Base-by-base conservation (phyloP, 1,139 yeast genomes). In the Meyerozyma guilliermondii region DNA sequence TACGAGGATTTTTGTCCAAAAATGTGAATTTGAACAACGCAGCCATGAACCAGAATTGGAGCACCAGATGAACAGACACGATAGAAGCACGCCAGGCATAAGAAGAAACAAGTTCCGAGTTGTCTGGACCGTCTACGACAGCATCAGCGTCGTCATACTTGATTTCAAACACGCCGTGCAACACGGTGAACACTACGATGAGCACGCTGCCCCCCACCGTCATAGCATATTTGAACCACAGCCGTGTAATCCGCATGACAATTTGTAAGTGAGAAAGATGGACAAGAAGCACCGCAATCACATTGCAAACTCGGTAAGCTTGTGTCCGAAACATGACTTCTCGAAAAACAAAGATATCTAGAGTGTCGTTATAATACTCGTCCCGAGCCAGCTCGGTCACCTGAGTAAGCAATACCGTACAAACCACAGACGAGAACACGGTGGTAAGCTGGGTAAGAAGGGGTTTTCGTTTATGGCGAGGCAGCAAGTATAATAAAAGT, bases 391-490 rank as follows among this genome's bases (percentile, higher is more conserved):
- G 59, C 3, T 49, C 44, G 1, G 80, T 74, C 36, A 73, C 54
- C 43, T 58, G 59, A 1, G 58, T 48, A n/a, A 76, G 50, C 20
- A 74, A 51, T 2, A 74, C 67, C 1, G 80, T 76, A 38, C 69
- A 56, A 3, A 70, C 66, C 4, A 71, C 58, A 14, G 80, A 67
- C 48, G 66, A 68, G 46, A 75, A 62, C 4, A 76, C 48, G 14
- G 79, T 76, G 4, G 80, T 70, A 10, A 74, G 38, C 40, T 72
- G 73, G 13, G 80, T 60, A 28, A 71, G 53, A 38, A 65, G 48
- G 1, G 84, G 82, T 44, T 78, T 75, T 13, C 73, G 67, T 48
- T 73, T 74, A 41, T 55, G 55, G 10, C 48, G 43, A 0, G 80
- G 74, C 16, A 78, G 69, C 31, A 80, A 55, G 40, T 67, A 57